Percentiles rank a stretch among this genome's conserved stretches.
phyloP scores from a whole-genome alignment of 495 filamentous ascomycete species.

The Hypoxylon intermedium region DNA sequence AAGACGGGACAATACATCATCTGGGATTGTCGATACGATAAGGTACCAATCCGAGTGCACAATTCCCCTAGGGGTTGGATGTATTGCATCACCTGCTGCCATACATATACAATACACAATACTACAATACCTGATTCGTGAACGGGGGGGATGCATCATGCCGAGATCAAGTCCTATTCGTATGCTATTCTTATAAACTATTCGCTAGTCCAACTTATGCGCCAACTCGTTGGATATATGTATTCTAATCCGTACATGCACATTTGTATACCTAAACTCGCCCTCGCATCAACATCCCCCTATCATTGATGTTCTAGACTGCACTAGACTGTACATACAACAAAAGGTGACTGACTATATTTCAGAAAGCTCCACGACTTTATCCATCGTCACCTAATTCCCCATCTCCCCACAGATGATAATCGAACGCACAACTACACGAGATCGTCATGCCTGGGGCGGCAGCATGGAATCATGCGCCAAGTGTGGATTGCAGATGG shows the following conservation, averaged over 20 bases:
- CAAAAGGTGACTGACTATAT: no score
- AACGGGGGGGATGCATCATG: not conserved
- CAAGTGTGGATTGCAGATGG: conserved; percentile 15
- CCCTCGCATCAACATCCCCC: no score
- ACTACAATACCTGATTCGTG: conserved; percentile 1
- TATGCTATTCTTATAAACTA: not conserved
- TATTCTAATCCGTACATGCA: no score
- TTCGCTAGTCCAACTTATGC: not conserved
- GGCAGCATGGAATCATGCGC: conserved; percentile 18
- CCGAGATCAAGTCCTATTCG: not conserved
- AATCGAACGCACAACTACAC: no score
- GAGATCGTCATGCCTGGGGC: not conserved
- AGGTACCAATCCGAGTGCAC: conserved; percentile 8
- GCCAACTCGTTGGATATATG: no score
- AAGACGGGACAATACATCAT: conserved; percentile 4
- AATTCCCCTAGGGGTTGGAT: not conserved
- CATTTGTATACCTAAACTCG: no score
- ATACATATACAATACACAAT: no score
- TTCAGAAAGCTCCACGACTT: not conserved
- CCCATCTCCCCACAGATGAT: not conserved
- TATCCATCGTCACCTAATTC: not conserved
- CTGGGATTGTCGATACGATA: conserved; percentile 14
- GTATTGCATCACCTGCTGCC: not conserved
- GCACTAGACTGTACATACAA: no score
- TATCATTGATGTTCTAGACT: no score